Conservation (phyloP, 2,329 filamentous ascomycete species). For the Phaeosphaeriaceae sp. region DNA sequence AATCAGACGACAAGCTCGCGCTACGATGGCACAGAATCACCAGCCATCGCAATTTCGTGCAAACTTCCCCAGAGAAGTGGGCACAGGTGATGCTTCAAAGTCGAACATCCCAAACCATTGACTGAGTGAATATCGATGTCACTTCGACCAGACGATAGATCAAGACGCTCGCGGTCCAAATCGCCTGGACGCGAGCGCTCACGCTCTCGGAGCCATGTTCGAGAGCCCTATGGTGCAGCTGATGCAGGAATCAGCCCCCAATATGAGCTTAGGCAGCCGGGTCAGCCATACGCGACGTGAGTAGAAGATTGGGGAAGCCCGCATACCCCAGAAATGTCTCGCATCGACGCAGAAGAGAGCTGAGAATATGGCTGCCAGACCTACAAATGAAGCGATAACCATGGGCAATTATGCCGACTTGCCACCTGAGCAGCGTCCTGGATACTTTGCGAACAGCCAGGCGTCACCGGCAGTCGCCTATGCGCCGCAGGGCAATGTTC, state of each 20-base stretch:
- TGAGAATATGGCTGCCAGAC: constrained; percentile 45
- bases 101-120: background rate
- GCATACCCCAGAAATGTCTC: background rate
- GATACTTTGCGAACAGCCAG: constrained; percentile 41
- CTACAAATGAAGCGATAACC: constrained; percentile 44
- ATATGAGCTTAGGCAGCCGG: constrained; percentile 53
- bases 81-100: background rate
- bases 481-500: constrained; percentile 33
- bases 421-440: constrained; percentile 54
- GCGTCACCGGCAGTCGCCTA: constrained; percentile 28
- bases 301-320: constrained; percentile 18
- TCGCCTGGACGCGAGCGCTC: constrained; percentile 51
- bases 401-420: constrained; percentile 56
- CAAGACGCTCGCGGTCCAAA: constrained; percentile 52
- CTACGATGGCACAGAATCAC: constrained; percentile 17
- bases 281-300: constrained; percentile 44
- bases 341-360: constrained; percentile 18
- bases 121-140: constrained; percentile 37
- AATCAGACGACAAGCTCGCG: constrained; percentile 5
- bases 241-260: constrained; percentile 40
- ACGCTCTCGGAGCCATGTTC: constrained; percentile 50
- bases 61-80: background rate
- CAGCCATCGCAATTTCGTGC: constrained; percentile 27
- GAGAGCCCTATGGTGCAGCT: constrained; percentile 43
- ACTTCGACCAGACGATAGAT: constrained; percentile 52